Conservation (phyloP, 2,329 filamentous ascomycete genomes). For the Diaporthe citri region DNA sequence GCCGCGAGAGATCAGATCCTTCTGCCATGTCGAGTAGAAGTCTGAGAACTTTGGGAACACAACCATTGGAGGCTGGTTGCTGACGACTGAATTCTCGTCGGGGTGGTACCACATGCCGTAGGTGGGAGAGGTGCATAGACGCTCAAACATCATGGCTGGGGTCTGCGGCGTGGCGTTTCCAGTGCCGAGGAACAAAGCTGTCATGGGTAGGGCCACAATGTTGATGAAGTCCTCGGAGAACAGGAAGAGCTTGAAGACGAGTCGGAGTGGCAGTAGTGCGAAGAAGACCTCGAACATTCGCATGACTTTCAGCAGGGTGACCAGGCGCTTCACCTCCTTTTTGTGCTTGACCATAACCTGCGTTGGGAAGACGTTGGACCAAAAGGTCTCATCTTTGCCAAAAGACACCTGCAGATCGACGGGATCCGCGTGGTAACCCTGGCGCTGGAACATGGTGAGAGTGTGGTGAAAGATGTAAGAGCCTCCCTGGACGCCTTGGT, state of each 20-base stretch:
- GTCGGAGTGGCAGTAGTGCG: conserved; percentile 72
- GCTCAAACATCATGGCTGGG: conserved; percentile 74
- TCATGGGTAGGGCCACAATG: conserved; percentile 77
- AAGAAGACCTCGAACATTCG: conserved; percentile 72
- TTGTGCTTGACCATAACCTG: conserved; percentile 67
- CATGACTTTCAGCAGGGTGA: conserved; percentile 67
- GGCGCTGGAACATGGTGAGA: conserved; percentile 72
- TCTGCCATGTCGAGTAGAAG: conserved; percentile 72
- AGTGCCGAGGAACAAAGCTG: conserved; percentile 76
- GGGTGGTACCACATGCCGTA: conserved; percentile 69
- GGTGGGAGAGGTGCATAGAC: conserved; percentile 69
- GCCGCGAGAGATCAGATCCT: conserved; percentile 65
- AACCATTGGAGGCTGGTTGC: conserved; percentile 74
- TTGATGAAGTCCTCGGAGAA: conserved; percentile 60
- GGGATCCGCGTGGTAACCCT: conserved; percentile 63
- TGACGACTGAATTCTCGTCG: conserved; percentile 65
- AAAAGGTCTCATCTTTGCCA: conserved; percentile 71
- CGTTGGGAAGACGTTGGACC: conserved; percentile 75
- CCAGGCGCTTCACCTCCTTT: conserved; percentile 68
- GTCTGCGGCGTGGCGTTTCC: conserved; percentile 74
- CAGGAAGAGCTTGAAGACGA: conserved; percentile 74
- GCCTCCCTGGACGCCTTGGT: conserved; percentile 75
- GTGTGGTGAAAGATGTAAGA: conserved; percentile 75
- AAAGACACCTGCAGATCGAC: conserved; percentile 74
- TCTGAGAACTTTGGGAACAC: conserved; percentile 73